phyloP scores from a whole-genome alignment of 345 rosid genomes.

The Angophora floribunda region DNA sequence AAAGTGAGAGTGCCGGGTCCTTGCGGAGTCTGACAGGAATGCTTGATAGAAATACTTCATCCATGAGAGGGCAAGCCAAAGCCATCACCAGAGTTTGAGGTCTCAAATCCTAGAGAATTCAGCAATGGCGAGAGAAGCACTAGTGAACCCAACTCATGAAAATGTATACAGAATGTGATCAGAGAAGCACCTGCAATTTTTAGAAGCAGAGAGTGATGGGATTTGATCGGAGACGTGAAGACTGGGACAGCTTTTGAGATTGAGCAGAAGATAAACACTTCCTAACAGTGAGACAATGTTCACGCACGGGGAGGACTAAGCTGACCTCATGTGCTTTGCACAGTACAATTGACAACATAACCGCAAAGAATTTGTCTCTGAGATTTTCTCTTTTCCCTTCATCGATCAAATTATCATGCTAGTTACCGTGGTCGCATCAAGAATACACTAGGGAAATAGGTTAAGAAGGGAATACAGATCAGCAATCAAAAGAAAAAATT shows the following conservation, averaged over 20 bases:
- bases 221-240: neutral
- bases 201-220: neutral
- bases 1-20: neutral
- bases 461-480: neutral
- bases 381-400: neutral
- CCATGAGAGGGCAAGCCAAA: neutral
- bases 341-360: neutral
- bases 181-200: neutral
- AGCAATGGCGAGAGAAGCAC: neutral
- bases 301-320: neutral
- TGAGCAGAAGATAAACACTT: neutral
- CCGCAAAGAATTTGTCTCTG: accelerated
- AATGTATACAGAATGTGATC: neutral
- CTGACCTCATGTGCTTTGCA: no score
- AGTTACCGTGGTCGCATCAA: neutral
- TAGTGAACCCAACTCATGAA: neutral
- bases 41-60: neutral
- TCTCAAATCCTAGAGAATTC: neutral
- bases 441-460: neutral
- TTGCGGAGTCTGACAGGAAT: neutral
- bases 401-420: neutral
- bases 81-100: neutral
- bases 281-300: no score
- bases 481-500: neutral
- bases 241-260: neutral